Evolutionary conservation across 2,329 filamentous ascomycete species (phyloP), one percentile per base, ranked within the genome.

Genomic region (Aphanocladium album): DNA sequence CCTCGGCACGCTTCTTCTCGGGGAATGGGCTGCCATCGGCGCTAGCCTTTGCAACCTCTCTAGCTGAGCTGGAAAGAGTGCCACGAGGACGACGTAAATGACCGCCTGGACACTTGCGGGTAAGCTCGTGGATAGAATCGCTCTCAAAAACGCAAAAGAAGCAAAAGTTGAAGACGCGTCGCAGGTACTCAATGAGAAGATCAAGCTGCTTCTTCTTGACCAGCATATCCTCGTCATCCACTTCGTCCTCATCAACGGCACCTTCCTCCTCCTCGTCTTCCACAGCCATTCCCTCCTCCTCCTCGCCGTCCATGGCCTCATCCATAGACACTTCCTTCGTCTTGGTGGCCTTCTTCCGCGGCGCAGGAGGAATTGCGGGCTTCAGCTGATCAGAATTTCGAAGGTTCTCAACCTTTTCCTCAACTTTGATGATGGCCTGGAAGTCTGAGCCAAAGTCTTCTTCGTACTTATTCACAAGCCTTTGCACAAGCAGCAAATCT

Each of bases 101-200:
- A n/a, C 95, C 95, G 46, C 95, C 95, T 27, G 95, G 92, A 68
- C 95, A 99, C 76, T 99, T 98, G 62, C 95, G 87, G 45, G 91
- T 93, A 66, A 99, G 81, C 76, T 99, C 95, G 70, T 99, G 95
- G 23, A 98, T 88, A 0, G 93, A 98, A 74, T 99, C 95, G 70
- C 92, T 95, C 76, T 99, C 95, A 67, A 99, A 98, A 5, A 99
- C 96, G 73, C 95, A 99, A 79, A 98, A 99, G 80, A 99, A 97
- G 79, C 95, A 99, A 77, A 99, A 98, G 76, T 95, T 97, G 82
- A 96, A 96, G 57, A 99, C 95, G 17, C 95, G 88, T 57, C 95
- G 91, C 62, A 99, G 83, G 73, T 99, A 99, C 76, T 99, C 95
- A 57, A 98, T 95, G 73, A 96, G 83, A 39, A 99, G 81, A 75